Conservation (phyloP, 306 rosid species). For the Trifolium fragiferum region DNA sequence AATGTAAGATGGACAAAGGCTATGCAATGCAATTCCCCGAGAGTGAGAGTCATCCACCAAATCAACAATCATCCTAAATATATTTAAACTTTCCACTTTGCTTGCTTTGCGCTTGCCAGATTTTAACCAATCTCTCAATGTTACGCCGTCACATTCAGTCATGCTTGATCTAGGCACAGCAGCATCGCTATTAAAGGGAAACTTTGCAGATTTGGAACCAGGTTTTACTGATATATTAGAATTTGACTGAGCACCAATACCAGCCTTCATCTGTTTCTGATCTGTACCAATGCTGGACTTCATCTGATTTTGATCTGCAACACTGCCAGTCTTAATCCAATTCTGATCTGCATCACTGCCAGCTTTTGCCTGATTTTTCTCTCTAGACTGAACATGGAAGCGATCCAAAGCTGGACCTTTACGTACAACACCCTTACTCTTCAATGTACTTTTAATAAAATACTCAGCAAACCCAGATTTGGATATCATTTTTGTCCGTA, state of each 20-base stretch:
- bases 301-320: conserved; percentile 41
- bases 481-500: conserved; percentile 81
- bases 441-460: conserved; percentile 75
- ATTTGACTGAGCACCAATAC: conserved; percentile 41
- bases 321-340: conserved; percentile 31
- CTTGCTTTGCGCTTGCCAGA: conserved; percentile 51
- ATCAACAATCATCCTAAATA: conserved; percentile 76
- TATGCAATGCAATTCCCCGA: conserved; percentile 69
- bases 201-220: conserved; percentile 50
- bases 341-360: conserved; percentile 41
- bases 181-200: conserved; percentile 44
- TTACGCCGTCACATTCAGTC: conserved; percentile 62
- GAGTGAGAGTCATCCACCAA: conserved; percentile 71
- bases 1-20: conserved; percentile 74
- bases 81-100: conserved; percentile 65
- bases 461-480: conserved; percentile 88
- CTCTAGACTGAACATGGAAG: conserved; percentile 50
- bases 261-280: conserved; percentile 29
- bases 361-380: conserved; percentile 50
- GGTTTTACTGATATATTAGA: conserved; percentile 41
- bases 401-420: conserved; percentile 57
- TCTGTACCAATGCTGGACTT: conserved; percentile 46
- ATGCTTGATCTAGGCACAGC: conserved; percentile 41
- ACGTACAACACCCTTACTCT: conserved; percentile 76
- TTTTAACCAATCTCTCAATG: conserved; percentile 86